These are phyloP conservation scores for Acorus gramineus DNA, from an alignment of 106 monocot species.

Conservation along the genomic window DNA sequence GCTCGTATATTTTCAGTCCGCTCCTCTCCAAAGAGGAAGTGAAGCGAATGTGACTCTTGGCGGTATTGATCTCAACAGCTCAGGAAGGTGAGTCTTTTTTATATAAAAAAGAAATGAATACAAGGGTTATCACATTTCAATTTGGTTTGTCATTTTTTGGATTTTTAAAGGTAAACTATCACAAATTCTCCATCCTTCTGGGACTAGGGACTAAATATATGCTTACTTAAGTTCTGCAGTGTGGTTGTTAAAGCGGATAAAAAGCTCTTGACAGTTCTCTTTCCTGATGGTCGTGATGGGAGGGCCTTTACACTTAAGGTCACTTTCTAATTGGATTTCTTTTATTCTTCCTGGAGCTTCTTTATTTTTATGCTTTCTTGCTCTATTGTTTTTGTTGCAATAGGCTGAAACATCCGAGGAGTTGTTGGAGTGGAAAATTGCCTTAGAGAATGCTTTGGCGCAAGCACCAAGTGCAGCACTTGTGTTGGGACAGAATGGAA, in stretches of 20 bases:
- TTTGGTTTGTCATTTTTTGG: neutral
- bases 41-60: conserved; percentile 77
- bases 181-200: neutral
- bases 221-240: conserved; percentile 29
- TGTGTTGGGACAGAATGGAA: conserved; percentile 50
- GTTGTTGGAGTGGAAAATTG: conserved; percentile 82
- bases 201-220: conserved; percentile 8
- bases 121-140: neutral
- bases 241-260: conserved; percentile 83
- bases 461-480: conserved; percentile 61
- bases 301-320: conserved; percentile 86
- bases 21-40: conserved; percentile 43
- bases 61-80: conserved; percentile 80
- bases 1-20: conserved; percentile 38
- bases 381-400: conserved; percentile 6
- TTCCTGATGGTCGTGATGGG: conserved; percentile 87
- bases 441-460: conserved; percentile 75
- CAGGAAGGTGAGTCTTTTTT: conserved; percentile 56
- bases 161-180: neutral
- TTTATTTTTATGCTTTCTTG: neutral
- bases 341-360: neutral
- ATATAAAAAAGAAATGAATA: too few species aligned
- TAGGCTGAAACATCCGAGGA: conserved; percentile 92
- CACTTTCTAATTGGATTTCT: conserved; percentile 1
- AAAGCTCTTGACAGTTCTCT: conserved; percentile 78